A percentile compares a stretch with the other conserved stretches of the same genome.
Conservation (phyloP, 352 stramenopile genomes). For the Phytophthora multivora region DNA sequence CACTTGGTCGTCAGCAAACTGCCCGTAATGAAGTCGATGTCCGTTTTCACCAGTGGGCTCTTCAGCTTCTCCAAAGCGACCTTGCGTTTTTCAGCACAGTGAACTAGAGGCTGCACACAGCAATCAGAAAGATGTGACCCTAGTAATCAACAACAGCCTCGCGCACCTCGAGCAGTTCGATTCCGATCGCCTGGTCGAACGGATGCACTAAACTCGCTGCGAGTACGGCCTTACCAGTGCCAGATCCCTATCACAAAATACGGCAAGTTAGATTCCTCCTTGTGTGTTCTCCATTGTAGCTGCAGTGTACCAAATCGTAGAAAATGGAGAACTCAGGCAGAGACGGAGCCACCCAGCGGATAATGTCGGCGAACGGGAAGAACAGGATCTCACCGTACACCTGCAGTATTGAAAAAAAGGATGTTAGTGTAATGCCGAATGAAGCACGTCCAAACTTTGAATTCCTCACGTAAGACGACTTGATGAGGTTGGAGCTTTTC, state of each 20-base stretch:
- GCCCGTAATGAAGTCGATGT: conserved; percentile 80
- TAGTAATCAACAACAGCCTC: background rate
- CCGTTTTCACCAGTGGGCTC: conserved; percentile 40
- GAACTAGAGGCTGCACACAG: conserved; percentile 58
- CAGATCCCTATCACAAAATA: conserved; percentile 62
- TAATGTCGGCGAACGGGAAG: conserved; percentile 81
- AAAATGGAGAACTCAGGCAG: conserved; percentile 78
- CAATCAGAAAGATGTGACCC: background rate
- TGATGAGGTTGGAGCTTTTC: conserved; percentile 80
- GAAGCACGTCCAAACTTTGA: too few species aligned
- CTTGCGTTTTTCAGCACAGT: conserved; percentile 79
- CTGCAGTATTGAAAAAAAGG: conserved; percentile 25
- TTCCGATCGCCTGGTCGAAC: conserved; percentile 87
- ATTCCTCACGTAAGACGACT: conserved; percentile 70
- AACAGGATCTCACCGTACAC: conserved; percentile 88
- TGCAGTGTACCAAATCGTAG: conserved; percentile 72
- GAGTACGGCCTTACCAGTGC: conserved; percentile 81
- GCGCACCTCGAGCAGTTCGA: conserved; percentile 71
- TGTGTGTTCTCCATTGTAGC: background rate
- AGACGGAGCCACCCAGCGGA: conserved; percentile 63
- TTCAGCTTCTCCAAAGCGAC: conserved; percentile 52
- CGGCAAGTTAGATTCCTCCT: background rate
- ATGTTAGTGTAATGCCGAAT: too few species aligned
- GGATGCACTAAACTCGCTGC: conserved; percentile 75
- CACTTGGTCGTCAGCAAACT: conserved; percentile 71